Evolutionary conservation across 345 rosid genomes (phyloP).

Genomic region (Gossypium ekmanianum): DNA sequence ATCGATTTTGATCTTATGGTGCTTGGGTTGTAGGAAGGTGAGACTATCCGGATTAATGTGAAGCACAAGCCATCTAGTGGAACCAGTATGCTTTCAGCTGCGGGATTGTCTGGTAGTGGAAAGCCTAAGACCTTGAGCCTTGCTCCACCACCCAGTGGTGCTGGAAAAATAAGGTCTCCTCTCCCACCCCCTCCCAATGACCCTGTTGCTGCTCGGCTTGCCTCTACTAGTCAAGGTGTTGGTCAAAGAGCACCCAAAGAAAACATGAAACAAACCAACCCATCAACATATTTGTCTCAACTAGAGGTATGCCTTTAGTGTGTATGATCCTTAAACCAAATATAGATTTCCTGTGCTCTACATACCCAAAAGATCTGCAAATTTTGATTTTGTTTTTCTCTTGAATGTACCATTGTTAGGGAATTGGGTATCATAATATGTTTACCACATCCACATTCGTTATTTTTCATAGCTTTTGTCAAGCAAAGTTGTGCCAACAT

Average conservation of each 20-base stretch:
- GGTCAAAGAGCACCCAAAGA: constrained; percentile 30
- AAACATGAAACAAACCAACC: constrained; percentile 38
- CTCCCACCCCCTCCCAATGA: constrained; percentile 96
- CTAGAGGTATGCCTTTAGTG: constrained; percentile 52
- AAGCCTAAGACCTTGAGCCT: constrained; percentile 61
- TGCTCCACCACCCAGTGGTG: constrained; percentile 76
- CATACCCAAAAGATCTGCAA: neutral
- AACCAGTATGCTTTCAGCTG: constrained; percentile 97
- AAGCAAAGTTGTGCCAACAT: neutral
- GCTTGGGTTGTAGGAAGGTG: constrained; percentile 74
- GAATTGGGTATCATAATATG: neutral
- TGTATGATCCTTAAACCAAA: neutral
- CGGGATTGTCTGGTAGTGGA: constrained; percentile 52
- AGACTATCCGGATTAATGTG: constrained; percentile 95
- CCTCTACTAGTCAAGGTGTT: constrained; percentile 31
- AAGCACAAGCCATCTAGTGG: constrained; percentile 79
- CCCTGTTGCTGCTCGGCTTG: constrained; percentile 52
- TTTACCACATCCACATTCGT: neutral
- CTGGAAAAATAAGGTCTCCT: constrained; percentile 62
- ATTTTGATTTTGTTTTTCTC: too few relatives aligned
- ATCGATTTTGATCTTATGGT: constrained; percentile 14
- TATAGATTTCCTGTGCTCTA: neutral
- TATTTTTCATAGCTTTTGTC: neutral
- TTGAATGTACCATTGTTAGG: neutral
- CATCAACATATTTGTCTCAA: constrained; percentile 68